Evolutionary conservation across 1,284 basidiomycete genomes (phyloP).

Genomic region (Rugosomyces carneus): DNA sequence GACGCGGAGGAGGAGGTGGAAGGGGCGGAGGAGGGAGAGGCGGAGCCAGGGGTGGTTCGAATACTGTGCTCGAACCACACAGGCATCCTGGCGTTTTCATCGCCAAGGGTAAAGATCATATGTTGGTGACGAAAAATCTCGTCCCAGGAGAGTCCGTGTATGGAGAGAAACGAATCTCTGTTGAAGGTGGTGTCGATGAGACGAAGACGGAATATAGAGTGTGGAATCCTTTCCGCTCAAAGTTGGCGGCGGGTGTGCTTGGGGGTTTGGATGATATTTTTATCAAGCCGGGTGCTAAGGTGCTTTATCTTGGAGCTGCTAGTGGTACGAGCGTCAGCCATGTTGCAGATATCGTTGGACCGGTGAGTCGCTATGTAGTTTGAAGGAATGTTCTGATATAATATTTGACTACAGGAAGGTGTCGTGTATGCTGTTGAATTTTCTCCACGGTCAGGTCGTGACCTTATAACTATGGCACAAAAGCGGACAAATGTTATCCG

Average conservation of each 20-base stretch:
- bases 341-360: conserved; percentile 97
- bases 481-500: conserved; percentile 99
- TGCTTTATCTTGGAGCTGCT: conserved; percentile 96
- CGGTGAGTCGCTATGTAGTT: conserved; percentile 48
- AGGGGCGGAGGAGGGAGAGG: conserved; percentile 52
- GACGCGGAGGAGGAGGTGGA: conserved; percentile 41
- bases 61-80: conserved; percentile 92
- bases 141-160: conserved; percentile 98
- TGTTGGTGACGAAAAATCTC: conserved; percentile 97
- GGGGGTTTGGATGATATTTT: conserved; percentile 94
- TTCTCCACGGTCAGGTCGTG: conserved; percentile 93
- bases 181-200: conserved; percentile 73
- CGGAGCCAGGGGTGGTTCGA: conserved; percentile 77
- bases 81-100: conserved; percentile 92
- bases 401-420: conserved; percentile 59
- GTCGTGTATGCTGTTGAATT: conserved; percentile 99
- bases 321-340: conserved; percentile 97
- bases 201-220: conserved; percentile 97
- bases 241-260: conserved; percentile 95
- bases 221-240: conserved; percentile 99
- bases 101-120: conserved; percentile 93
- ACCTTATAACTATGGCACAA: conserved; percentile 99
- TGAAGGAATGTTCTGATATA: conserved; percentile 4
- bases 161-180: conserved; percentile 93
- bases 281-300: conserved; percentile 93